A percentile compares a stretch with the other conserved stretches of the same genome.
Conservation (phyloP, 139 green algal species). For the Pseudopediastrum boryanum region DNA sequence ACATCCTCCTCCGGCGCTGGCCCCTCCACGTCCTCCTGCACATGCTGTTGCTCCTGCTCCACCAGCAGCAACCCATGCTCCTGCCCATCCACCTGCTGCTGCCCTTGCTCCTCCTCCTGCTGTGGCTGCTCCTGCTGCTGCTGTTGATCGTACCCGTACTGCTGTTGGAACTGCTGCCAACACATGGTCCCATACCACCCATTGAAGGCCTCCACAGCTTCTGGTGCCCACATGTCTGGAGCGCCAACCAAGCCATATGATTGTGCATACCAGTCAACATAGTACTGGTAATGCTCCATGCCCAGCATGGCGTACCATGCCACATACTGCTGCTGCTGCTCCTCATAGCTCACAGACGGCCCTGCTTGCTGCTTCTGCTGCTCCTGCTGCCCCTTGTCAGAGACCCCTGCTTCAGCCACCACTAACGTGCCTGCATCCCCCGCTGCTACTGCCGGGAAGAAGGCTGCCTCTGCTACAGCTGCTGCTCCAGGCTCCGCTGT, state of each 20-base stretch:
- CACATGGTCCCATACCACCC: neutral
- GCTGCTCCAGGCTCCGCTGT: conserved; percentile 5
- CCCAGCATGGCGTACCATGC: no score
- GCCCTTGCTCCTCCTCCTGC: neutral
- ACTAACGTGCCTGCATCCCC: neutral
- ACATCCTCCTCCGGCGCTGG: neutral
- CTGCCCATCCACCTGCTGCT: neutral
- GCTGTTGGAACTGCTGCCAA: neutral
- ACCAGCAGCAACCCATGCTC: neutral
- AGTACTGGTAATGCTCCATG: conserved; percentile 3
- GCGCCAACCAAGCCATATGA: neutral
- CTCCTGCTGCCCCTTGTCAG: neutral
- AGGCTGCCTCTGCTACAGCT: neutral
- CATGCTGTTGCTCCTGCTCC: neutral
- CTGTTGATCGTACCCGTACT: neutral
- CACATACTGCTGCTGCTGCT: conserved; percentile 23
- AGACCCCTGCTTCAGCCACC: no score
- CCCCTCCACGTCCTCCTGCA: no score
- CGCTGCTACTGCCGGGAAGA: neutral
- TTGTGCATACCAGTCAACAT: neutral
- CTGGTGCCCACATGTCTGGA: neutral
- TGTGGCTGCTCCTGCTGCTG: conserved; percentile 5
- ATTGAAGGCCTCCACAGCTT: neutral
- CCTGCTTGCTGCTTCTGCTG: neutral
- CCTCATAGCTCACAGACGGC: neutral